Percentiles rank a stretch among this genome's conserved stretches.
Evolutionary conservation across 2,329 filamentous ascomycete species (phyloP).

Genomic region (Epichloe bromicola): DNA sequence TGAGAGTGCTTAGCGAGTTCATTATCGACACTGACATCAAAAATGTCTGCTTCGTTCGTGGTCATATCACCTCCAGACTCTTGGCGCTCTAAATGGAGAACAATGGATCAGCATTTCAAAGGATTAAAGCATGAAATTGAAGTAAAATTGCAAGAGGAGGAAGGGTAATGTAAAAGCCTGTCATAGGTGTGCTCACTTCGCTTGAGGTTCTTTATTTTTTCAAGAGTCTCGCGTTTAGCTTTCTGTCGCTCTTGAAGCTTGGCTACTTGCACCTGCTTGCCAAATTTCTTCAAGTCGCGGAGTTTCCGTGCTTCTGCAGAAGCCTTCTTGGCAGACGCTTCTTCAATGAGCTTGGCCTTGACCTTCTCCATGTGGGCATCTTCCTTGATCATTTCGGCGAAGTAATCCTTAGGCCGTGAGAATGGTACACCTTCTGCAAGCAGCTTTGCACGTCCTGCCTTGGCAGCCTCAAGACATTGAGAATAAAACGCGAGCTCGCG

Average conservation of each 20-base stretch:
- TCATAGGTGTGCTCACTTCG: slow-evolving; percentile 52
- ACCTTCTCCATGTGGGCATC: slow-evolving; percentile 98
- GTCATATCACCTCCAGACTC: slow-evolving; percentile 49
- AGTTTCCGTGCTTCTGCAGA: slow-evolving; percentile 81
- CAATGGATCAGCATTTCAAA: not conserved
- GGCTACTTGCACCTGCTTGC: slow-evolving; percentile 93
- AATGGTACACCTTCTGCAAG: slow-evolving; percentile 77
- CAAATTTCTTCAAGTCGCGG: slow-evolving; percentile 96
- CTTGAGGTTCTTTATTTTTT: slow-evolving; percentile 92
- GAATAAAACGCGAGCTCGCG: slow-evolving; percentile 90
- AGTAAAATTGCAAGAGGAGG: not conserved
- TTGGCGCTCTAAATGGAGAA: slow-evolving; percentile 58
- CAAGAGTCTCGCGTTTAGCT: slow-evolving; percentile 81
- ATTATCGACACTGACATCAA: slow-evolving; percentile 77
- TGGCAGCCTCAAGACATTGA: slow-evolving; percentile 70
- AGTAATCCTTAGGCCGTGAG: slow-evolving; percentile 84
- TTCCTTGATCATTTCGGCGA: slow-evolving; percentile 97
- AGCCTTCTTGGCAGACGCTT: slow-evolving; percentile 85
- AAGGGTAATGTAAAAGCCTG: not conserved
- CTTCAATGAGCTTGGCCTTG: slow-evolving; percentile 83
- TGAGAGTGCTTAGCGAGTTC: slow-evolving; percentile 33
- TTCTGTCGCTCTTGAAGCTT: slow-evolving; percentile 91
- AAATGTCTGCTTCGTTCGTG: slow-evolving; percentile 72
- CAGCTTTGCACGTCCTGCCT: slow-evolving; percentile 58
- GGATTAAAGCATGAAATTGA: no score